phyloP scores from a whole-genome alignment of 495 filamentous ascomycete genomes.

The Bombardia bombarda region DNA sequence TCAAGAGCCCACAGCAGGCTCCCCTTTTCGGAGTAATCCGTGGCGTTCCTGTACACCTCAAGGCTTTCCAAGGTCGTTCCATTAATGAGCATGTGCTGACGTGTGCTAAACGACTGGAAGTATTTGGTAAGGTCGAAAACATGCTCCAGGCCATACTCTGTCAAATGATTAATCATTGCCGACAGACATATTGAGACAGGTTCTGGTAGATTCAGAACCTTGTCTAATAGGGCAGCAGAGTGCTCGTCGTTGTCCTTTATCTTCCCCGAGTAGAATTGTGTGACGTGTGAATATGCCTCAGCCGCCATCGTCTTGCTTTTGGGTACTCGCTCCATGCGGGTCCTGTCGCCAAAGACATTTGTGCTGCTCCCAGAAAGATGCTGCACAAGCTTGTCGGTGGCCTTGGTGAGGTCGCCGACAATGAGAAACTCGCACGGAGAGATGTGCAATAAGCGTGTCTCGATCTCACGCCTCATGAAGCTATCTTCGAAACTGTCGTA shows the following conservation, averaged over 20 bases:
- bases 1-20: slow-evolving; percentile 95
- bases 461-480: slow-evolving; percentile 96
- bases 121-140: slow-evolving; percentile 96
- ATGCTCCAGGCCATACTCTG: slow-evolving; percentile 90
- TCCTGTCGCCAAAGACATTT: slow-evolving; percentile 88
- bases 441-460: slow-evolving; percentile 89
- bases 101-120: slow-evolving; percentile 91
- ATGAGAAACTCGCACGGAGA: slow-evolving; percentile 95
- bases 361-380: slow-evolving; percentile 80
- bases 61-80: slow-evolving; percentile 91
- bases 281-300: slow-evolving; percentile 80
- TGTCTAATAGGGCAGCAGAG: slow-evolving; percentile 62
- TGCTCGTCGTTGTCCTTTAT: slow-evolving; percentile 51
- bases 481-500: slow-evolving; percentile 97
- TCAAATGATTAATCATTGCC: slow-evolving; percentile 91
- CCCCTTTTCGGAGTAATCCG: slow-evolving; percentile 76
- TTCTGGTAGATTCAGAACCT: slow-evolving; percentile 77
- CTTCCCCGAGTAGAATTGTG: slow-evolving; percentile 89
- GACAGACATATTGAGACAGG: slow-evolving; percentile 87
- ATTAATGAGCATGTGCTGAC: slow-evolving; percentile 93
- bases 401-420: slow-evolving; percentile 84
- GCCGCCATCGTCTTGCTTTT: slow-evolving; percentile 78
- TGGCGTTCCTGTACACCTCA: slow-evolving; percentile 93
- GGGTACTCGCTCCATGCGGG: slow-evolving; percentile 69
- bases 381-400: slow-evolving; percentile 86